A percentile compares a stretch with the other conserved stretches of the same genome.
These are phyloP conservation scores for Suillus weaverae DNA, from an alignment of 768 basidiomycete species.

Conservation along the genomic window DNA sequence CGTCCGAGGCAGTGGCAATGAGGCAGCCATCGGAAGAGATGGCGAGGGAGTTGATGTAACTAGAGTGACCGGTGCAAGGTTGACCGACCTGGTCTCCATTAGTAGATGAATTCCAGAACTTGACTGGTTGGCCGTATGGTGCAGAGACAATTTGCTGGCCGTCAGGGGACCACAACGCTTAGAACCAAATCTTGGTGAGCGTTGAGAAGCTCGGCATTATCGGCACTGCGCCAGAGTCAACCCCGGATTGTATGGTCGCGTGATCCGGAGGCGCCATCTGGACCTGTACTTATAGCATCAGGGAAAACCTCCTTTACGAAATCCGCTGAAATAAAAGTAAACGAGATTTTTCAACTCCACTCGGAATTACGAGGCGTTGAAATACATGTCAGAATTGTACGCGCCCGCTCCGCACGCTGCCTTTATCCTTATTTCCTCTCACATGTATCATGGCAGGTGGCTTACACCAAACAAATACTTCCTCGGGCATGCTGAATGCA, in stretches of 20 bases:
- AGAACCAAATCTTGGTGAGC: not conserved
- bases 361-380: conserved; percentile 97
- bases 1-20: conserved; percentile 31
- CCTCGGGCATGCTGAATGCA: conserved; percentile 86
- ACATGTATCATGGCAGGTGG: conserved; percentile 95
- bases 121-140: not conserved
- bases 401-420: conserved; percentile 26
- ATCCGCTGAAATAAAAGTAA: too few species aligned
- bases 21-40: conserved; percentile 27
- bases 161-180: not conserved
- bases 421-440: conserved; percentile 9
- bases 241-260: not conserved
- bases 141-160: not conserved
- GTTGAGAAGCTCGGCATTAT: not conserved
- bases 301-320: too few species aligned
- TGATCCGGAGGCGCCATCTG: conserved; percentile 15
- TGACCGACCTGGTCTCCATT: not conserved
- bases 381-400: conserved; percentile 95
- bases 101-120: not conserved
- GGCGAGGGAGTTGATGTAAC: conserved; percentile 24
- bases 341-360: too few species aligned
- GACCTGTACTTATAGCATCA: too few species aligned
- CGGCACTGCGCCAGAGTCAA: not conserved
- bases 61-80: conserved; percentile 16
- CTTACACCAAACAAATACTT: conserved; percentile 96